These are phyloP conservation scores for Melanopsichium pennsylvanicum DNA, from an alignment of 1,284 basidiomycete species.

Conservation along the genomic window DNA sequence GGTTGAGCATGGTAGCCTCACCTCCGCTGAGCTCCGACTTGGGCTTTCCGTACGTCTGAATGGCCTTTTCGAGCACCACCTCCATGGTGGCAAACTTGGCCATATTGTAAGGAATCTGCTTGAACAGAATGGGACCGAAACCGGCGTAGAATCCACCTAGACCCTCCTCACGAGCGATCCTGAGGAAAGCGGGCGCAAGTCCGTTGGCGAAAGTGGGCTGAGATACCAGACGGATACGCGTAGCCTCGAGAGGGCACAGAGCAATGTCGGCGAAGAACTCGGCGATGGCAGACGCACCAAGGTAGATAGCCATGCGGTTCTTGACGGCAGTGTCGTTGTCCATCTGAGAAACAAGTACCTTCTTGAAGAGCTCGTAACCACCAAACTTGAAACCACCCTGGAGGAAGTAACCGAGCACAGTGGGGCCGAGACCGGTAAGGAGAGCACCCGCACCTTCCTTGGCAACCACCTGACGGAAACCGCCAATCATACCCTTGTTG, in stretches of 20 bases:
- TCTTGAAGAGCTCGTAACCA: constrained; percentile 66
- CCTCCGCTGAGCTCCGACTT: constrained; percentile 67
- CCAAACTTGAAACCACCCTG: constrained; percentile 66
- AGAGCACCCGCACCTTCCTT: constrained; percentile 64
- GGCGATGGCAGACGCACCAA: constrained; percentile 62
- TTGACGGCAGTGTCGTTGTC: constrained; percentile 62
- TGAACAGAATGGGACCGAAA: constrained; percentile 67
- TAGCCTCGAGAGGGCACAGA: constrained; percentile 66
- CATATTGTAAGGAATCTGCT: constrained; percentile 66
- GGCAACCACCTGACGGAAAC: constrained; percentile 63
- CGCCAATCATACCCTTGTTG: constrained; percentile 69
- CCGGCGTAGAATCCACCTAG: constrained; percentile 67
- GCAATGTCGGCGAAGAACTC: constrained; percentile 66
- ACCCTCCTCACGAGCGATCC: constrained; percentile 63
- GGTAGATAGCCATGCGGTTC: constrained; percentile 64
- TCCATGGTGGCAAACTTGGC: constrained; percentile 69
- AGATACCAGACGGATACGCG: constrained; percentile 66
- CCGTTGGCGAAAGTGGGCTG: constrained; percentile 65
- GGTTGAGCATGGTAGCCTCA: constrained; percentile 60
- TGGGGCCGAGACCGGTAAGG: constrained; percentile 65
- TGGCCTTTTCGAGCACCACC: constrained; percentile 68
- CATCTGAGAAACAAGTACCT: constrained; percentile 61
- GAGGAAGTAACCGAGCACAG: constrained; percentile 65
- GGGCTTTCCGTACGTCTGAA: constrained; percentile 68
- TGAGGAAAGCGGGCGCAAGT: constrained; percentile 60